Evolutionary conservation across 2,329 filamentous ascomycete species (phyloP), one percentile per base, ranked within the genome.

Genomic region (Onygenales sp.): DNA sequence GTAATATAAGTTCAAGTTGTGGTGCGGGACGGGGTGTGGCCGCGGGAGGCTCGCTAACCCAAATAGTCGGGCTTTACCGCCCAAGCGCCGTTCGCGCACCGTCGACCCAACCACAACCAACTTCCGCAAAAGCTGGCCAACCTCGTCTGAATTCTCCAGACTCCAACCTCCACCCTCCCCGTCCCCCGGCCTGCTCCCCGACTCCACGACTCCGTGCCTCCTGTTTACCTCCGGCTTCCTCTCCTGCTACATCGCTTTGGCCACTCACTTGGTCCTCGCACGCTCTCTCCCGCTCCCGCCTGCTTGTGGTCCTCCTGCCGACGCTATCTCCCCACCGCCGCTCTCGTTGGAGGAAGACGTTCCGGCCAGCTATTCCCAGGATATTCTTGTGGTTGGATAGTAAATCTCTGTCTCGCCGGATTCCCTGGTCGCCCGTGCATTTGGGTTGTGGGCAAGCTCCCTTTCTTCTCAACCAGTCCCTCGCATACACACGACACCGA

Each of bases 171-270:
- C 21, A 27, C 21, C 21, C 21, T 27, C 21, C 21, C 21, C 21
- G 5, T 27, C 21, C 21, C 21, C 21, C 21, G 21, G 21, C 21
- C 21, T 27, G 21, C 3, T 27, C 21, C 21, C 1, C 21, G 21
- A 27, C 21, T 27, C 21, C 21, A 27, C 21, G 21, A 27, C 21
- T 27, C 21, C 5, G 21, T 27, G 21, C 21, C 21, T 27, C 21
- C 21, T 5, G 21, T 5, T 27, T 5, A 4, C 21, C 11, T 41
- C 5, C 47, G 11, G 47, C 47, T 39, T 48, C 41, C 27, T 17
- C 36, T 41, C 47, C 36, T 49, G 41, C 41, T 49, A 36, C 35
- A 17, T 49, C 35, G 47, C 41, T 49, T 41, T 39, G 41, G 47
- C 47, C 39, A 42, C 14, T 27, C 14, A n/a, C 35, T 13, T 36